Conservation (phyloP, 208 protist species). For the Trypanosomatidae sp. region DNA sequence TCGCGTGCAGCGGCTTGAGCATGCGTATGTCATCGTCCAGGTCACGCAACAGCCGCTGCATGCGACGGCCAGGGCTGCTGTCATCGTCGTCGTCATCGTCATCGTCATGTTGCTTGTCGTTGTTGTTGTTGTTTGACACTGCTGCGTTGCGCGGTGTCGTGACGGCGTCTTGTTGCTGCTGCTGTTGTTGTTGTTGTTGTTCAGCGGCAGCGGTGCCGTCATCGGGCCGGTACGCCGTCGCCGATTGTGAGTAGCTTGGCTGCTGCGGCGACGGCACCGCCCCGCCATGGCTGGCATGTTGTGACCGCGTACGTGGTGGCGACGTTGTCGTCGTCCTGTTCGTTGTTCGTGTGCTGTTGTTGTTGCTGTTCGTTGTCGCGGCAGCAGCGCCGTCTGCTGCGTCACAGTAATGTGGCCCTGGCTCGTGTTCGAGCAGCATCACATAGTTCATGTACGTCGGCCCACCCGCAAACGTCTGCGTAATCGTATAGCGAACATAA, state of each 20-base stretch:
- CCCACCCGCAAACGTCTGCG: slow-evolving; percentile 54
- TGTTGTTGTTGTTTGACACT: no score
- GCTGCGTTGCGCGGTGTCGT: no score
- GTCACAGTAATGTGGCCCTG: slow-evolving; percentile 11
- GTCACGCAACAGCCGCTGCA: slow-evolving; percentile 63
- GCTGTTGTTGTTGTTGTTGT: no score
- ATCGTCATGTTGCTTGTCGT: background rate
- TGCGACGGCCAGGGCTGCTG: slow-evolving; percentile 13
- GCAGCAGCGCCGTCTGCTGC: background rate
- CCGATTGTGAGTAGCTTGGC: no score
- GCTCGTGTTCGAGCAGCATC: slow-evolving; percentile 56
- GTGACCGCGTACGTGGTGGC: no score
- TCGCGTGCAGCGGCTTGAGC: slow-evolving; percentile 70
- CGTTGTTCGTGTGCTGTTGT: no score
- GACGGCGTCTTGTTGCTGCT: no score
- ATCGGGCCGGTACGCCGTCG: background rate
- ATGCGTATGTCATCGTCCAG: slow-evolving; percentile 71
- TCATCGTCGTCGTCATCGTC: background rate
- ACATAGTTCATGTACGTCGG: slow-evolving; percentile 82
- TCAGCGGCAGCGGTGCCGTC: background rate
- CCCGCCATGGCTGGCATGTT: no score
- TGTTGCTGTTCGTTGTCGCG: no score
- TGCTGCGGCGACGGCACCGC: no score
- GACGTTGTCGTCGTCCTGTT: no score
- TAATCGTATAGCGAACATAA: slow-evolving; percentile 52